phyloP scores from a whole-genome alignment of 176 grass and related monocot genomes.

The Phoenix roebelenii region DNA sequence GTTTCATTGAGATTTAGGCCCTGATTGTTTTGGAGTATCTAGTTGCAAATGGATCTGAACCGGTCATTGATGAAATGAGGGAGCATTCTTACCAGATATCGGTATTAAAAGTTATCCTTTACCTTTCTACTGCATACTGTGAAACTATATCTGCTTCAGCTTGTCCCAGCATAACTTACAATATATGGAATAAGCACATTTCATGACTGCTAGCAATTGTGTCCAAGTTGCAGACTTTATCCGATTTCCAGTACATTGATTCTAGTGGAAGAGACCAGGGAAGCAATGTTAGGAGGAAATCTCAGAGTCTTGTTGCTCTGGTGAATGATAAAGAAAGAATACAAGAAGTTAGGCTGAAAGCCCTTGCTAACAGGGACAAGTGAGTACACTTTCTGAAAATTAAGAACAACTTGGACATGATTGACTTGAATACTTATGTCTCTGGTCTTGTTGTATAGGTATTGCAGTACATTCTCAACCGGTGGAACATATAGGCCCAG shows the following conservation, averaged over 20 bases:
- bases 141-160: not conserved
- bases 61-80: conserved; percentile 88
- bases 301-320: conserved; percentile 78
- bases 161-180: not conserved
- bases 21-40: conserved; percentile 92
- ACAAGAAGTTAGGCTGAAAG: conserved; percentile 93
- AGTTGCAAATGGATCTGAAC: conserved; percentile 77
- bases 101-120: conserved; percentile 29
- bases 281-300: conserved; percentile 88
- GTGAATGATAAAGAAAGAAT: conserved; percentile 98
- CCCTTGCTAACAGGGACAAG: conserved; percentile 76
- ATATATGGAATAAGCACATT: not conserved
- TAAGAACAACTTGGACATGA: not conserved
- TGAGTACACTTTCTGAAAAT: conserved; percentile 25
- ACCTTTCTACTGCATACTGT: not conserved
- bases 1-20: conserved; percentile 34
- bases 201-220: conserved; percentile 5
- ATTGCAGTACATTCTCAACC: conserved; percentile 48
- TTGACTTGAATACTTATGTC: not conserved
- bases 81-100: conserved; percentile 96
- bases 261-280: conserved; percentile 91
- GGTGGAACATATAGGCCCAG: conserved; percentile 40
- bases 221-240: conserved; percentile 50
- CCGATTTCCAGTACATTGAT: conserved; percentile 97
- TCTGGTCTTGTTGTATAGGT: conserved; percentile 31